These are phyloP conservation scores for Fragaria nilgerrensis DNA, from an alignment of 306 rosid genomes.

Conservation along the genomic window DNA sequence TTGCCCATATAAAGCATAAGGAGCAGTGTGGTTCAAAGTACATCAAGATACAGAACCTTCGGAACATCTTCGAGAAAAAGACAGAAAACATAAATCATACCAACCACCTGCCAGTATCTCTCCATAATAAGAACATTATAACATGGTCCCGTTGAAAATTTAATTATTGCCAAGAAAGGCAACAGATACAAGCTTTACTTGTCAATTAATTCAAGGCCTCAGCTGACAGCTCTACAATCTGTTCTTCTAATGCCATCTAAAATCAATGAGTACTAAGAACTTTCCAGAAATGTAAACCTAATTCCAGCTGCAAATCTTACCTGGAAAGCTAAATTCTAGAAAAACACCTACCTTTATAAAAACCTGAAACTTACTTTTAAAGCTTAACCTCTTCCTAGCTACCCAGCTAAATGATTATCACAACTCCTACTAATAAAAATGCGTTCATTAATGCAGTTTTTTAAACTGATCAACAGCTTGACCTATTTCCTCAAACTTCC, in stretches of 20 bases:
- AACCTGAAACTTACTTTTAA: conserved; percentile 29
- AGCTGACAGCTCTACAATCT: conserved; percentile 1
- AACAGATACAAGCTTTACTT: background rate
- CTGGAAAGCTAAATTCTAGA: background rate
- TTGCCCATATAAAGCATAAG: conserved; percentile 7
- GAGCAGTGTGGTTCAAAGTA: background rate
- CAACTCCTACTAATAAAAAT: background rate
- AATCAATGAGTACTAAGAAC: background rate
- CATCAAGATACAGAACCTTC: no score
- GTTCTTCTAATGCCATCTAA: conserved; percentile 1
- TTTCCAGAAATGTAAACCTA: background rate
- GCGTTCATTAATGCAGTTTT: conserved; percentile 9
- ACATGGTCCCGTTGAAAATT: background rate
- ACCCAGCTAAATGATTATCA: conserved; percentile 8
- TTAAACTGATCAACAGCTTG: conserved; percentile 8
- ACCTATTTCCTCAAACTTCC: conserved; percentile 9
- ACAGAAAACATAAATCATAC: conserved; percentile 4
- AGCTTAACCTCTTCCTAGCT: conserved; percentile 26
- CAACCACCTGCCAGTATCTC: background rate
- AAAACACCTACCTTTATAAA: conserved; percentile 12
- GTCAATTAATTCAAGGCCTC: background rate
- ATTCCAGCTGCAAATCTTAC: background rate
- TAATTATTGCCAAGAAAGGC: background rate
- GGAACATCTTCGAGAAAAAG: background rate
- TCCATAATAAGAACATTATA: background rate